Percentiles rank a stretch among this genome's conserved stretches.
These are phyloP conservation scores for Suillus cothurnatus DNA, from an alignment of 768 basidiomycete species.

Conservation along the genomic window DNA sequence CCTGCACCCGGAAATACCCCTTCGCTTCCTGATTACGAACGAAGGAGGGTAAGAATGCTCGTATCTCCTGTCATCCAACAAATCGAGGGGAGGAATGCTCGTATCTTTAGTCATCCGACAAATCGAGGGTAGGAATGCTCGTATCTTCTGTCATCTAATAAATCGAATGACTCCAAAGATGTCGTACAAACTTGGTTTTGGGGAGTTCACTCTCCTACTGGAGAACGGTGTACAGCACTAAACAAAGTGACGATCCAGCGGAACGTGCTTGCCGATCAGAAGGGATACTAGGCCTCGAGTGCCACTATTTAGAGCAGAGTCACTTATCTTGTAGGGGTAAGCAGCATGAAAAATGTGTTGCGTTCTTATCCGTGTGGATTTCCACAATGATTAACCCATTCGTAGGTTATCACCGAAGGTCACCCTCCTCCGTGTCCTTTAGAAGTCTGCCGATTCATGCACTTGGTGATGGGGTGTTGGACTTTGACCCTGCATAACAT, in stretches of 20 bases:
- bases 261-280: not conserved
- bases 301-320: not conserved
- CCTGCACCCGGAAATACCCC: not conserved
- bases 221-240: not conserved
- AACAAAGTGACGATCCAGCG: not conserved
- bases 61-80: not conserved
- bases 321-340: not conserved
- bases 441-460: not conserved
- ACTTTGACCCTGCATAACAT: not conserved
- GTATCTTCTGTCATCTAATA: not conserved
- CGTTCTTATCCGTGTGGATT: not conserved
- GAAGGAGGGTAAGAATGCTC: conserved; percentile 3
- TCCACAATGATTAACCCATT: not conserved
- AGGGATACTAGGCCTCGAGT: not conserved
- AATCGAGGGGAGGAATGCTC: not conserved
- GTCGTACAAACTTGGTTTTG: not conserved
- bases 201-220: not conserved
- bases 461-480: conserved; percentile 3
- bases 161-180: not conserved
- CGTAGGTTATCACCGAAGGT: not conserved
- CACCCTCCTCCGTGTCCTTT: not conserved
- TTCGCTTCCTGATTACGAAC: not conserved
- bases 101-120: not conserved
- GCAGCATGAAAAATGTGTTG: not conserved
- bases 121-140: conserved; percentile 2